A percentile compares a stretch with the other conserved stretches of the same genome.
Conservation (phyloP, 2,329 filamentous ascomycete genomes). For the Aschersonia sp. region DNA sequence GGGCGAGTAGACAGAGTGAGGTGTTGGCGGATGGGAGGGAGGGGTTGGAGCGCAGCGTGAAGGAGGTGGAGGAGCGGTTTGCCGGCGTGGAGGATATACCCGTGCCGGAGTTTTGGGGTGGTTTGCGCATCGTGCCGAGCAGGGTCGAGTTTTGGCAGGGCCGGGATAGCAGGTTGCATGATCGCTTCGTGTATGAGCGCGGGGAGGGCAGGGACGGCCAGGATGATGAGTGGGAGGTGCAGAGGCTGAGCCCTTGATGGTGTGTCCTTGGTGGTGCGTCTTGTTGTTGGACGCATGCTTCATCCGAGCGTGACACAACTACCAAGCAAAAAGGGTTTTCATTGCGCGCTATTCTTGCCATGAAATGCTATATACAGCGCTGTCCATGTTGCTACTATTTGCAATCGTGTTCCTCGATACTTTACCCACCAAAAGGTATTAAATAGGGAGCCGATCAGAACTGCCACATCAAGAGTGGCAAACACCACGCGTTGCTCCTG, state of each 20-base stretch:
- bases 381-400: too few relatives aligned
- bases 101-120: conserved; percentile 90
- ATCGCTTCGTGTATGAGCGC: conserved; percentile 77
- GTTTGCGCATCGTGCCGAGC: conserved; percentile 71
- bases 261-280: too few relatives aligned
- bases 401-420: too few relatives aligned
- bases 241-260: conserved; percentile 56
- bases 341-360: too few relatives aligned
- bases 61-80: conserved; percentile 63
- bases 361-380: too few relatives aligned
- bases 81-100: conserved; percentile 66
- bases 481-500: too few relatives aligned
- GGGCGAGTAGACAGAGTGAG: conserved; percentile 81
- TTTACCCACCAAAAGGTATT: too few relatives aligned
- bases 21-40: conserved; percentile 63
- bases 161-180: conserved; percentile 75
- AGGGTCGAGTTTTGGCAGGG: conserved; percentile 96
- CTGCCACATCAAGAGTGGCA: too few relatives aligned
- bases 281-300: too few relatives aligned
- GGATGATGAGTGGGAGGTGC: conserved; percentile 44
- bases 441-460: too few relatives aligned
- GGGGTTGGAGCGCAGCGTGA: conserved; percentile 63
- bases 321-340: too few relatives aligned
- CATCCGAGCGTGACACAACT: too few relatives aligned
- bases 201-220: conserved; percentile 23